Evolutionary conservation across 805 yeast species (phyloP).

Genomic region (Kuraishia borneana): DNA sequence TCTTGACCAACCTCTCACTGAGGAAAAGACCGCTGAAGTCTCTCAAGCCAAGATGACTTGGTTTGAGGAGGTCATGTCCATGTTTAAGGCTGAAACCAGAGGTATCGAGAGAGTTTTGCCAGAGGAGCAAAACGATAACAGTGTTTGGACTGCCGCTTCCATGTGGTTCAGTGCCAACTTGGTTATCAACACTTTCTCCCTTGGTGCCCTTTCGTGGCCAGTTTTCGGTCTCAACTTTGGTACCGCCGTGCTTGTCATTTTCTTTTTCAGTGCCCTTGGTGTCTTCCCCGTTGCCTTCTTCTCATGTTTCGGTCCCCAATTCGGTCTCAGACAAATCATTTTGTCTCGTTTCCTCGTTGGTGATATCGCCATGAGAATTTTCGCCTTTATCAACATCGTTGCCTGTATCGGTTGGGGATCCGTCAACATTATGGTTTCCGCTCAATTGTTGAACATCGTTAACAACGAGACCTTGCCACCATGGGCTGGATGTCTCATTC

Average conservation of each 20-base stretch:
- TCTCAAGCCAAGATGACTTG: conserved; percentile 5
- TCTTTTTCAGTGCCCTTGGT: conserved; percentile 70
- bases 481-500: conserved; percentile 81
- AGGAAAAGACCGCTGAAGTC: conserved; percentile 6
- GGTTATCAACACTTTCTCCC: conserved; percentile 72
- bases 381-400: conserved; percentile 64
- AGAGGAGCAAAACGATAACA: conserved; percentile 61
- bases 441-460: conserved; percentile 70
- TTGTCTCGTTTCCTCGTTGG: conserved; percentile 73
- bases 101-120: conserved; percentile 80
- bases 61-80: conserved; percentile 13
- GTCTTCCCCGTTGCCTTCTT: conserved; percentile 71
- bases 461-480: conserved; percentile 62
- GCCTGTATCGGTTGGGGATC: conserved; percentile 97
- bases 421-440: conserved; percentile 82
- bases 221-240: conserved; percentile 63
- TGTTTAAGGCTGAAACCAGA: conserved; percentile 41
- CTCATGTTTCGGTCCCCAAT: conserved; percentile 72
- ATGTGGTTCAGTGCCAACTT: conserved; percentile 91
- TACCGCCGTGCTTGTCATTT: conserved; percentile 52
- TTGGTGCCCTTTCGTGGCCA: conserved; percentile 60
- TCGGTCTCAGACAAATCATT: conserved; percentile 84
- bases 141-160: conserved; percentile 60
- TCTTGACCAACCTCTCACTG: neutral
- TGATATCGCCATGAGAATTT: conserved; percentile 60